These are phyloP conservation scores for Nematocida homosporus DNA, from an alignment of 371 early-diverging fungal genomes.

Conservation along the genomic window DNA sequence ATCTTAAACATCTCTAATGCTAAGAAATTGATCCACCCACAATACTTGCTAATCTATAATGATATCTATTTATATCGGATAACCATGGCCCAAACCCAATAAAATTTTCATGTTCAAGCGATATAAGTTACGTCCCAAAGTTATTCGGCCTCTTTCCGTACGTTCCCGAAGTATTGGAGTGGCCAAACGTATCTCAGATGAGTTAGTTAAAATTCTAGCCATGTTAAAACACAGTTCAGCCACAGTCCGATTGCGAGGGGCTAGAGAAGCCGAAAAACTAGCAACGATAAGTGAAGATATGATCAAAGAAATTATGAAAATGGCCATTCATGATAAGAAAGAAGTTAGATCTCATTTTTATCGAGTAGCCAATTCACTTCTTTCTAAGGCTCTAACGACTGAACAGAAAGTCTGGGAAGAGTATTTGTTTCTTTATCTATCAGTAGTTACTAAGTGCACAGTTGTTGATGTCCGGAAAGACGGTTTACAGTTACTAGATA, in stretches of 20 bases:
- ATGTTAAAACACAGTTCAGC: conserved; percentile 47
- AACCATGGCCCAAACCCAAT: neutral
- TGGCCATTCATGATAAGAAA: conserved; percentile 43
- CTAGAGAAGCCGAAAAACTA: conserved; percentile 32
- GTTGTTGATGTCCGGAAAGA: conserved; percentile 37
- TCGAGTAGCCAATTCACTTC: conserved; percentile 3
- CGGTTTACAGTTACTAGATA: conserved; percentile 19
- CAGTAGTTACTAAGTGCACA: conserved; percentile 12
- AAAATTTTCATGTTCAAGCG: conserved; percentile 52
- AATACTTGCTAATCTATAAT: conserved; percentile 45
- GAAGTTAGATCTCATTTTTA: conserved; percentile 46
- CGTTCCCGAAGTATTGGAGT: conserved; percentile 29
- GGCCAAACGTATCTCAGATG: conserved; percentile 45
- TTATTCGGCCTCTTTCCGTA: conserved; percentile 13
- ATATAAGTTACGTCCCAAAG: conserved; percentile 46
- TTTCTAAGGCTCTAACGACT: conserved; percentile 36
- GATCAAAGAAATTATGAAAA: conserved; percentile 47
- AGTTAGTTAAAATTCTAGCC: neutral
- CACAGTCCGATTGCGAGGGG: conserved; percentile 44
- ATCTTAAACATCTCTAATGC: conserved; percentile 23
- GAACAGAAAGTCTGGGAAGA: conserved; percentile 45
- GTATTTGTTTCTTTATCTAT: conserved; percentile 46
- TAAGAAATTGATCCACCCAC: conserved; percentile 14
- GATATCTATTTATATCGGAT: conserved; percentile 30
- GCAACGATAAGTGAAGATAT: conserved; percentile 27